A percentile compares a stretch with the other conserved stretches of the same genome.
Conservation (phyloP, 208 protist species). For the Acanthamoeba triangularis region DNA sequence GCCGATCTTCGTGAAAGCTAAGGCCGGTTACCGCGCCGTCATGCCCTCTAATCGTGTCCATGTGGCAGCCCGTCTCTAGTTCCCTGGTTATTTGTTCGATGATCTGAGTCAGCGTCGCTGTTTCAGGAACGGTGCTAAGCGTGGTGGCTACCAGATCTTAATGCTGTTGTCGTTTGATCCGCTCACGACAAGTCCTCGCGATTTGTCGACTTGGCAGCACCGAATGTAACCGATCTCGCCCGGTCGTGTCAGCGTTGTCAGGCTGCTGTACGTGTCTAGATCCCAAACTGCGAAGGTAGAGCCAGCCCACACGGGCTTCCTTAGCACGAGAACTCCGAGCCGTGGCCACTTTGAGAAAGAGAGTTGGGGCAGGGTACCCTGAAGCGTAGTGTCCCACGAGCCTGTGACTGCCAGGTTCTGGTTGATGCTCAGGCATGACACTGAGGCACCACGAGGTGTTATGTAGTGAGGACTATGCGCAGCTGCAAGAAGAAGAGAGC, state of each 20-base stretch:
- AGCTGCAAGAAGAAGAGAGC: not conserved
- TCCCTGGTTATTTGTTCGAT: not conserved
- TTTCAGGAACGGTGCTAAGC: not conserved
- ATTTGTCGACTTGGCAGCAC: conserved; percentile 53
- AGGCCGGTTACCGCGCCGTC: conserved; percentile 31
- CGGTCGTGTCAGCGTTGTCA: not conserved
- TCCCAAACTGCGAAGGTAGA: conserved; percentile 29
- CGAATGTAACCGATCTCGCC: conserved; percentile 61
- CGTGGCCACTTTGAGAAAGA: not conserved
- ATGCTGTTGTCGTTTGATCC: conserved; percentile 56
- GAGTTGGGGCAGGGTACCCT: not conserved
- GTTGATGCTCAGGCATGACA: conserved; percentile 48
- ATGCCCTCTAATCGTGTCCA: conserved; percentile 50
- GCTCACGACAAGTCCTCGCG: conserved; percentile 17
- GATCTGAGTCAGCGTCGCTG: not conserved
- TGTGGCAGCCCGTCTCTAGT: not conserved
- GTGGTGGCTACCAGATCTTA: conserved; percentile 19
- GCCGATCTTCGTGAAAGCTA: not conserved
- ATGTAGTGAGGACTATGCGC: not conserved
- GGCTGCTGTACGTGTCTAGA: not conserved
- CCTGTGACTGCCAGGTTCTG: conserved; percentile 39
- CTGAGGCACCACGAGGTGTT: not conserved
- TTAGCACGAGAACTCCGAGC: not conserved
- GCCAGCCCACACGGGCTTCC: not conserved
- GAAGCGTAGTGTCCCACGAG: conserved; percentile 53